A percentile compares a stretch with the other conserved stretches of the same genome.
These are phyloP conservation scores for Bruguiera gymnorhiza DNA, from an alignment of 345 rosid species.

Conservation along the genomic window DNA sequence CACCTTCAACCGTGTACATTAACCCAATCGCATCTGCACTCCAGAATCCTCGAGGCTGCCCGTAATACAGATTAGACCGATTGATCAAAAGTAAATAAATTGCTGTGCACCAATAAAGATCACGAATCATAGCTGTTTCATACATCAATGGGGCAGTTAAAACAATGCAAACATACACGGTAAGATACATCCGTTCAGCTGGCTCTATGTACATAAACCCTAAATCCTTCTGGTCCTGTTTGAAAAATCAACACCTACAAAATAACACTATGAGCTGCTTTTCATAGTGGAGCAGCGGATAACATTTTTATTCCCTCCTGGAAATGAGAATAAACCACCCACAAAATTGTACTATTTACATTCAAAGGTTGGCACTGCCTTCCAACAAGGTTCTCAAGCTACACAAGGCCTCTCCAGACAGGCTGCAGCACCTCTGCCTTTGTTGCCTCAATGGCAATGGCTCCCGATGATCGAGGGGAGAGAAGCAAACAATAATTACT, in stretches of 20 bases:
- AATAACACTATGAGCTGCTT: slow-evolving; percentile 32
- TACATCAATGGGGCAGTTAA: too few species aligned
- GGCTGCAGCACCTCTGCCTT: slow-evolving; percentile 52
- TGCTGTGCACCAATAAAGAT: too few species aligned
- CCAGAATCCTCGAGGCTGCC: too few species aligned
- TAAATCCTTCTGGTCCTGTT: background rate
- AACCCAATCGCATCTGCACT: too few species aligned
- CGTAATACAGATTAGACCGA: too few species aligned
- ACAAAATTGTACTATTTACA: slow-evolving; percentile 6
- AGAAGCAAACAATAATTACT: slow-evolving; percentile 65
- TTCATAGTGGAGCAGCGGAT: slow-evolving; percentile 39
- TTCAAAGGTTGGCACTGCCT: slow-evolving; percentile 34
- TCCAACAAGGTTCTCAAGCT: slow-evolving; percentile 59
- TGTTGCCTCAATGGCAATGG: slow-evolving; percentile 37
- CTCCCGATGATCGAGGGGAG: slow-evolving; percentile 41
- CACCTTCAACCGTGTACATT: too few species aligned
- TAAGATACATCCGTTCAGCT: background rate
- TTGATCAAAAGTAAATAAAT: too few species aligned
- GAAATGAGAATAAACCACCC: slow-evolving; percentile 13
- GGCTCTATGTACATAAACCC: slow-evolving; percentile 26
- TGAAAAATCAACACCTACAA: slow-evolving; percentile 30
- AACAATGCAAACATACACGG: background rate
- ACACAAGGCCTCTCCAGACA: slow-evolving; percentile 59
- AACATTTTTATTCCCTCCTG: slow-evolving; percentile 22
- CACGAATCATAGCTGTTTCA: too few species aligned